Conservation (phyloP, 2,329 filamentous ascomycete species). For the Cladosporium sp. region DNA sequence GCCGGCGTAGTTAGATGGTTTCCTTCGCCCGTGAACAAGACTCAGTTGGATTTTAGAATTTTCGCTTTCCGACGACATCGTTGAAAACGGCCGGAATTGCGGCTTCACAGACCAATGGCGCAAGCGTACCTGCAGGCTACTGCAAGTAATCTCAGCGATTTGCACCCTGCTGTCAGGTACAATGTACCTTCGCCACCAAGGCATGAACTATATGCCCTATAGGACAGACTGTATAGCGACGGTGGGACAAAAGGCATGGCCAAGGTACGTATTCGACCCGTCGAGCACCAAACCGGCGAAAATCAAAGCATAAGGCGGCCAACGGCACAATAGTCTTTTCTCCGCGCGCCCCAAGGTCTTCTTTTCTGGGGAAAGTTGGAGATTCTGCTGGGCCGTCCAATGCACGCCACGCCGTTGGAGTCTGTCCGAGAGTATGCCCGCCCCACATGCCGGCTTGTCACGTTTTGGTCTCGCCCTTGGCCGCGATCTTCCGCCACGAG, state of each 20-base stretch:
- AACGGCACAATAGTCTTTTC: background rate
- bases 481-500: background rate
- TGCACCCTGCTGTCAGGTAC: constrained; percentile 9
- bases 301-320: background rate
- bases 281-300: too few relatives aligned
- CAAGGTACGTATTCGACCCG: too few relatives aligned
- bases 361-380: constrained; percentile 3
- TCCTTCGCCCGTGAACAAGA: too few relatives aligned
- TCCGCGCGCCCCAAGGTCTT: constrained; percentile 2
- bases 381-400: background rate
- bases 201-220: too few relatives aligned
- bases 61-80: too few relatives aligned
- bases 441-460: constrained; percentile 1
- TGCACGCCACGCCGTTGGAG: constrained; percentile 9
- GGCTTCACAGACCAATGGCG: background rate
- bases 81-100: too few relatives aligned
- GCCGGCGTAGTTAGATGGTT: too few relatives aligned
- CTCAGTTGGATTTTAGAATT: too few relatives aligned
- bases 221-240: too few relatives aligned
- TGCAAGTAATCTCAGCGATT: constrained; percentile 6
- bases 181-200: background rate
- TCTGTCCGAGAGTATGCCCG: constrained; percentile 6
- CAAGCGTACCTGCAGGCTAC: constrained; percentile 11
- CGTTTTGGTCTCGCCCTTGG: background rate
- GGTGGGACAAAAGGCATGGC: too few relatives aligned